phyloP scores from a whole-genome alignment of 2,329 filamentous ascomycete species.

The Dothidotthia symphoricarpi region DNA sequence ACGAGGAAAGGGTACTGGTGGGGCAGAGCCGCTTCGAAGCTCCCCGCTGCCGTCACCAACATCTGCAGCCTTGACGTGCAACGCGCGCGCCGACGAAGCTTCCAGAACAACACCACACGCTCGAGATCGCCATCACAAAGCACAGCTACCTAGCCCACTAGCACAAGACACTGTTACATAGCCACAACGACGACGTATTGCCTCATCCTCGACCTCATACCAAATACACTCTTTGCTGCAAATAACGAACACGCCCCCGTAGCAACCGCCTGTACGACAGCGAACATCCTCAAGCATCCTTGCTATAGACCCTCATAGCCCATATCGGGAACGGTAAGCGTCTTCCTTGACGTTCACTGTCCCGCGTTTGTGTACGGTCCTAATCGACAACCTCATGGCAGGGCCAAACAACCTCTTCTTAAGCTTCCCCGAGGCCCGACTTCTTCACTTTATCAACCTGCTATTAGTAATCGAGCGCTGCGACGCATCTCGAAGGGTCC shows the following conservation, averaged over 20 bases:
- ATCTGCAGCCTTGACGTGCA: conserved; percentile 13
- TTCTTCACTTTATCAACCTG: conserved; percentile 36
- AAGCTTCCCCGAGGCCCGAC: conserved; percentile 31
- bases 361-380: conserved; percentile 12
- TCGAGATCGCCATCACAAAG: too few species aligned
- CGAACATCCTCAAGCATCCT: not conserved
- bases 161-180: not conserved
- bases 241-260: not conserved
- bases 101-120: conserved; percentile 20
- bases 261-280: not conserved
- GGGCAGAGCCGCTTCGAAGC: conserved; percentile 2
- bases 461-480: conserved; percentile 29
- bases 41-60: conserved; percentile 14
- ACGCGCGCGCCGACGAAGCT: conserved; percentile 22
- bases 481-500: conserved; percentile 24
- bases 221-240: not conserved
- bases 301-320: not conserved
- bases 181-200: not conserved
- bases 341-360: conserved; percentile 14
- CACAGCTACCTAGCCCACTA: not conserved
- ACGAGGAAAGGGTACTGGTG: conserved; percentile 14
- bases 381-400: conserved; percentile 33
- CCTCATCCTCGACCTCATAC: not conserved
- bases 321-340: conserved; percentile 15
- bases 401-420: conserved; percentile 31